Percentiles rank a stretch among this genome's conserved stretches.
Conservation (phyloP, 495 filamentous ascomycete genomes). For the Saxophila tyrrhenica region DNA sequence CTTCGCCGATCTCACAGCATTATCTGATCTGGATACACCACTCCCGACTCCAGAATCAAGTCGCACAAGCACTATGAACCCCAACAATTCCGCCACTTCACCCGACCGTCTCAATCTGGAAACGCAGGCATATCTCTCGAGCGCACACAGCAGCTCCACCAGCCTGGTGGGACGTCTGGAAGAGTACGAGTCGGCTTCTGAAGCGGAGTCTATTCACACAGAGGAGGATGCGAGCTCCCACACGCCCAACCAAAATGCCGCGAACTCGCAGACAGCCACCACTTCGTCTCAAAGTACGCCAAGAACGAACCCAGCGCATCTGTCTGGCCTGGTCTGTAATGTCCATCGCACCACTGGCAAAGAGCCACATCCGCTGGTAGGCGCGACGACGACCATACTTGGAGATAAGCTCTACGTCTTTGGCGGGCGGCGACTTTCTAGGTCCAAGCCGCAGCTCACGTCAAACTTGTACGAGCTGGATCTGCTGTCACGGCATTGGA, state of each 20-base stretch:
- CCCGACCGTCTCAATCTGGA: conserved; percentile 21
- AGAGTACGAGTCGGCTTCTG: conserved; percentile 39
- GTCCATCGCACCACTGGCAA: conserved; percentile 82
- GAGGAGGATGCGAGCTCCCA: conserved; percentile 37
- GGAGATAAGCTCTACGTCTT: conserved; percentile 95
- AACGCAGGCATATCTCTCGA: conserved; percentile 20
- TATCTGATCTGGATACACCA: conserved; percentile 26
- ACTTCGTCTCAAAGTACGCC: conserved; percentile 7
- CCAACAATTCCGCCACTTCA: conserved; percentile 38
- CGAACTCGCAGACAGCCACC: conserved; percentile 15
- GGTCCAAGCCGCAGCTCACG: conserved; percentile 70
- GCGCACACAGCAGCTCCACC: conserved; percentile 47
- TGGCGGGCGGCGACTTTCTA: conserved; percentile 76
- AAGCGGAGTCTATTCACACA: conserved; percentile 11
- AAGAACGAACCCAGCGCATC: conserved; percentile 32
- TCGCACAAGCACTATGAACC: conserved; percentile 51
- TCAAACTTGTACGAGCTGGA: conserved; percentile 88
- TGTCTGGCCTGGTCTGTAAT: conserved; percentile 88
- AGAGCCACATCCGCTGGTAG: conserved; percentile 83
- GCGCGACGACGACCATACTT: conserved; percentile 87
- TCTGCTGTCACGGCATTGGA: conserved; percentile 84
- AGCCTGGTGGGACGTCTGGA: conserved; percentile 40
- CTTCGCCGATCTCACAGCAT: conserved; percentile 5
- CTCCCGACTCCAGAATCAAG: conserved; percentile 29
- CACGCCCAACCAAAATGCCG: conserved; percentile 19